Conservation (phyloP, 2,329 filamentous ascomycete species). For the Apiospora pterosperma region DNA sequence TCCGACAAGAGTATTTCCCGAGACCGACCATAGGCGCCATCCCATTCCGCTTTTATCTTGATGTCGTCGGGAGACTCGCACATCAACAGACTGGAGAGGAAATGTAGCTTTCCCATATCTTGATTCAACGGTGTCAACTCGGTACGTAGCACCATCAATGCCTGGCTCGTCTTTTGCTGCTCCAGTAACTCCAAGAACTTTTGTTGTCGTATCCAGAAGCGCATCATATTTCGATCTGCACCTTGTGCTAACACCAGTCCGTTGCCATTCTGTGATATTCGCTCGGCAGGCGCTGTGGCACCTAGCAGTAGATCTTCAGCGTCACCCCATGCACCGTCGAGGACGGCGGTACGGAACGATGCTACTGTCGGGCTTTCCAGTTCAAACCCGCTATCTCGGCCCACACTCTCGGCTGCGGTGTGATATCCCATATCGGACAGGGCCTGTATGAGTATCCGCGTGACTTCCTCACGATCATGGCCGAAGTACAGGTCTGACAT, state of each 20-base stretch:
- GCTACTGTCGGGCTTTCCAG: constrained; percentile 83
- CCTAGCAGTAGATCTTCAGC: constrained; percentile 80
- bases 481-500: constrained; percentile 60
- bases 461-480: constrained; percentile 89
- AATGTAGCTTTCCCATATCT: constrained; percentile 73
- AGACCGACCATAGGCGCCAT: constrained; percentile 73
- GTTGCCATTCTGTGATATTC: constrained; percentile 33
- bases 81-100: constrained; percentile 88
- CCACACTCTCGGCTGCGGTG: constrained; percentile 69
- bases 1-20: constrained; percentile 73
- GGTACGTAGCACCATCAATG: constrained; percentile 77
- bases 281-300: constrained; percentile 33
- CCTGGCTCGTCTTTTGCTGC: constrained; percentile 65
- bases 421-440: constrained; percentile 85
- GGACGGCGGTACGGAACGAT: constrained; percentile 77
- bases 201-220: constrained; percentile 85
- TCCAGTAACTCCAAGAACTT: constrained; percentile 93
- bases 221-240: constrained; percentile 75
- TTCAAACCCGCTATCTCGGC: constrained; percentile 79
- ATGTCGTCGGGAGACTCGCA: constrained; percentile 76
- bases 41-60: constrained; percentile 75
- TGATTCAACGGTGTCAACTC: constrained; percentile 85
- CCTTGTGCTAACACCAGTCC: constrained; percentile 73
- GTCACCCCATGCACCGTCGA: constrained; percentile 76
- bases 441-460: constrained; percentile 86